These are phyloP conservation scores for Fonsecaea pedrosoi DNA, from an alignment of 2,329 filamentous ascomycete genomes.

Conservation along the genomic window DNA sequence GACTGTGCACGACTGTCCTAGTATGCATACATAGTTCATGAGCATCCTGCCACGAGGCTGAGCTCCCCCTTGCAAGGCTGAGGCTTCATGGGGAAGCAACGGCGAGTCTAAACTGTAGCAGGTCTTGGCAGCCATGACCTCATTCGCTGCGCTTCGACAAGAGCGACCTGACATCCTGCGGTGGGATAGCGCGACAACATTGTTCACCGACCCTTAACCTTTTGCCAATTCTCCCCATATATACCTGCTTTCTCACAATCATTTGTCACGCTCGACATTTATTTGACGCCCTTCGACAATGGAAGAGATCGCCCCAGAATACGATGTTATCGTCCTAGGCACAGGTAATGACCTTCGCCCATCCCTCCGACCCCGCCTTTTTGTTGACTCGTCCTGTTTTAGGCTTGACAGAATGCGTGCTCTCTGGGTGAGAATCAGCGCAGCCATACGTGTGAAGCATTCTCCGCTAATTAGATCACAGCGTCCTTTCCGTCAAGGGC, in stretches of 20 bases:
- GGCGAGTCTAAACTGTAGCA: background rate
- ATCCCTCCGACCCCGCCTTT: slow-evolving; percentile 40
- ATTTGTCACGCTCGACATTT: slow-evolving; percentile 4
- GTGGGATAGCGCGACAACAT: slow-evolving; percentile 21
- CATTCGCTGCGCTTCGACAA: slow-evolving; percentile 18
- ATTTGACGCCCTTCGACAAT: slow-evolving; percentile 61
- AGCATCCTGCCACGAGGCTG: slow-evolving; percentile 8
- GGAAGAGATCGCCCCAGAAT: slow-evolving; percentile 98
- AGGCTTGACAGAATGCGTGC: slow-evolving; percentile 98
- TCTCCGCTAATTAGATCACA: slow-evolving; percentile 46
- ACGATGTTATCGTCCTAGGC: slow-evolving; percentile 98
- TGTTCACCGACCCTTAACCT: slow-evolving; percentile 31
- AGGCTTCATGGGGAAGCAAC: background rate
- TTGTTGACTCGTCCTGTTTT: slow-evolving; percentile 44
- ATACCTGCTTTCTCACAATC: slow-evolving; percentile 10
- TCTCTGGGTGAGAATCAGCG: slow-evolving; percentile 79
- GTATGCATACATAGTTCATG: background rate
- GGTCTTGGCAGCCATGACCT: slow-evolving; percentile 23
- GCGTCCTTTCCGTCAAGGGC: slow-evolving; percentile 96
- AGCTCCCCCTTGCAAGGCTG: slow-evolving; percentile 9
- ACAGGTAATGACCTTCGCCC: slow-evolving; percentile 72
- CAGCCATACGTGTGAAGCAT: no score
- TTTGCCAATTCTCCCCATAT: slow-evolving; percentile 3
- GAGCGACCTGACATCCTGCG: slow-evolving; percentile 9
- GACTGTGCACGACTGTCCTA: no score